Conservation (phyloP, 164 flowering plant genomes). For the Berberis vulgaris region DNA sequence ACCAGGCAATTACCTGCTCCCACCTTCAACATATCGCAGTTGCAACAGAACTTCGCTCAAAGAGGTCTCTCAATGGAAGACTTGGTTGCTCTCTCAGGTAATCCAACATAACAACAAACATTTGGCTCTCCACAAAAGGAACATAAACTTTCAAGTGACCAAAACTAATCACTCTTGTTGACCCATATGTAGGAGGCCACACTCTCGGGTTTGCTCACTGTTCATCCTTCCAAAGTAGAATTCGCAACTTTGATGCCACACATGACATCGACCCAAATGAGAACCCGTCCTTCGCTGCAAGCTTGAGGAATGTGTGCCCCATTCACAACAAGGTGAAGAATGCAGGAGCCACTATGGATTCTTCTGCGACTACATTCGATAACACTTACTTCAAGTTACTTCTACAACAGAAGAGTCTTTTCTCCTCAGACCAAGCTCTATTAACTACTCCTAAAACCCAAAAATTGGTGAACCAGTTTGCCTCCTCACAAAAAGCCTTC, state of each 20-base stretch:
- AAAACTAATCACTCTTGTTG: not conserved
- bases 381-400: slow-evolving; percentile 61
- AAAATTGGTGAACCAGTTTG: slow-evolving; percentile 44
- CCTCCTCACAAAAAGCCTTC: slow-evolving; percentile 40
- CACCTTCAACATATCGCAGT: slow-evolving; percentile 56
- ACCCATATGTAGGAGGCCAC: slow-evolving; percentile 57
- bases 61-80: slow-evolving; percentile 70
- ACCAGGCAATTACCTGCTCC: slow-evolving; percentile 72
- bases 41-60: slow-evolving; percentile 66
- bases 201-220: slow-evolving; percentile 87
- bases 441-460: slow-evolving; percentile 37
- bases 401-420: slow-evolving; percentile 49
- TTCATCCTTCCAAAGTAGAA: slow-evolving; percentile 75
- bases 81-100: slow-evolving; percentile 85
- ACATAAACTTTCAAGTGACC: not conserved
- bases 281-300: slow-evolving; percentile 45
- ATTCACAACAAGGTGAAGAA: slow-evolving; percentile 45
- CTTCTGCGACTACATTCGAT: slow-evolving; percentile 43
- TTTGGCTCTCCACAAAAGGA: too few species aligned
- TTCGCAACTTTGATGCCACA: slow-evolving; percentile 58
- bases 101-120: not conserved
- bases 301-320: slow-evolving; percentile 47
- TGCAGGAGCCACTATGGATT: slow-evolving; percentile 58
- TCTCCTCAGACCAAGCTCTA: slow-evolving; percentile 75
- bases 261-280: slow-evolving; percentile 56